Evolutionary conservation across 805 yeast genomes (phyloP).

Genomic region (Ogataea ganodermae): DNA sequence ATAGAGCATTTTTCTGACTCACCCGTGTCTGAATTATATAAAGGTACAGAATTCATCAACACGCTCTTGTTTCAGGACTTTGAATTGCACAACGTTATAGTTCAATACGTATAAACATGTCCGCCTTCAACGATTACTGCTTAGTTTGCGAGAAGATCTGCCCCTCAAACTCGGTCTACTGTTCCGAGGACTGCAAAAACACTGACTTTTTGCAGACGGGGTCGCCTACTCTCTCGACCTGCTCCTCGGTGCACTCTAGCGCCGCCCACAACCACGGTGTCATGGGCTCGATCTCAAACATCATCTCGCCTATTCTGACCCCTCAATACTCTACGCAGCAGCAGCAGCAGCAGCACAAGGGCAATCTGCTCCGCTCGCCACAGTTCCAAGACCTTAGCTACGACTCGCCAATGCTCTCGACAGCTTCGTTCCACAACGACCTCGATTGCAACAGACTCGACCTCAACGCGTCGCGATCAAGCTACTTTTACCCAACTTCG

Average conservation of each 20-base stretch:
- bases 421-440: conserved; percentile 24
- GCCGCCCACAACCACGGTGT: conserved; percentile 8
- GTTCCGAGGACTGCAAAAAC: conserved; percentile 34
- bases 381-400: conserved; percentile 29
- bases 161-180: conserved; percentile 34
- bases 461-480: conserved; percentile 22
- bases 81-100: too few relatives aligned
- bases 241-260: conserved; percentile 23
- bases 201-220: conserved; percentile 27
- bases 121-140: conserved; percentile 42
- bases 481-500: neutral
- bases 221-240: conserved; percentile 29
- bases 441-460: conserved; percentile 35
- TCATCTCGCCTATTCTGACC: conserved; percentile 34
- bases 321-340: conserved; percentile 26
- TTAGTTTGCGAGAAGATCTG: conserved; percentile 39
- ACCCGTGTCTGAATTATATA: neutral
- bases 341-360: neutral
- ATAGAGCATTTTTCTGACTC: neutral
- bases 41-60: neutral
- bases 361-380: conserved; percentile 25
- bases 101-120: conserved; percentile 30
- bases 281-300: conserved; percentile 15
- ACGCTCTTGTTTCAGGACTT: too few relatives aligned
- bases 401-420: conserved; percentile 34